Base-by-base conservation (phyloP, 192 early-diverging fungal genomes). In the Dissophora ornata region DNA sequence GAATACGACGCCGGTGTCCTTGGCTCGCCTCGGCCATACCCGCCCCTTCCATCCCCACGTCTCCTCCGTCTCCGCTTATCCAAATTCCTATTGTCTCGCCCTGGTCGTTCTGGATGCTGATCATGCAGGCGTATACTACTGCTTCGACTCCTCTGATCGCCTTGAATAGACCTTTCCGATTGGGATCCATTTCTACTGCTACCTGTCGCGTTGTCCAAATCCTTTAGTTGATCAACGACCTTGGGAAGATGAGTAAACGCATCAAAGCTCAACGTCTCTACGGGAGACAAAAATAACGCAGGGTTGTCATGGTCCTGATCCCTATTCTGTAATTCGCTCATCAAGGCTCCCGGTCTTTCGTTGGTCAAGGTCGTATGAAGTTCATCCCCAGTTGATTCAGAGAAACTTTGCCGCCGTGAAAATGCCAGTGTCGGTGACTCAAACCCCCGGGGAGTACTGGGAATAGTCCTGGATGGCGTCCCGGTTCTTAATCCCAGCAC, bases 361-460 rank as follows among this genome's bases (percentile, higher is more conserved):
- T 16, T 29, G 13, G 32, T 11, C 5, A 29, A 26, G 11, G 18
- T 22, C 6, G 25, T 29, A 2, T 29, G 1, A 19, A 32, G 18
- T n/a, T 71, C 69, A 44, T 71, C 61, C 1, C 57, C 62, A 16
- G 12, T 42, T 9, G 46, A 40, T 0, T 77, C 73, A 16, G 73
- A 77, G 24, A 77, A 77, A 25, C 73, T 77, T 45, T 67, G 64
- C 8, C 73, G 44, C 26, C 73, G 13, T 33, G 73, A 77, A 21
- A 60, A 62, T 21, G 57, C 63, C 19, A 67, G 12, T 25, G 63
- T 77, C 13, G 73, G 73, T 9, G 73, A 77, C 22, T 77, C 73
- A 18, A 77, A 77, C 6, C 73, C 73, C 30, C 65, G 41, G 2
- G 73, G 73, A 12, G 73, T 77, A 21, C 73, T 55, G 42, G 73